Conservation (phyloP, 108 stramenopile species). For the Mediolabrus comicus region DNA sequence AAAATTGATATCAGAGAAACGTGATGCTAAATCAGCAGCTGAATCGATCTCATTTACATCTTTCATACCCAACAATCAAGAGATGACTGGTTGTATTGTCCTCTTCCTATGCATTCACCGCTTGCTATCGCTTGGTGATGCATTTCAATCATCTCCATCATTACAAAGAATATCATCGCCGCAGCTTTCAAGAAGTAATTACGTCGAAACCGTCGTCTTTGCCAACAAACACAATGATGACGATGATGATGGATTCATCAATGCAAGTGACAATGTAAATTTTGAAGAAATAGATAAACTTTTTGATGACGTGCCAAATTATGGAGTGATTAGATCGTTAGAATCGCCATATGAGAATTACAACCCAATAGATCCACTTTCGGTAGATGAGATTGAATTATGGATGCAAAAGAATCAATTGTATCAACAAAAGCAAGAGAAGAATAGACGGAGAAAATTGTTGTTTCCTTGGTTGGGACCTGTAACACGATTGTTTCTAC, state of each 20-base stretch:
- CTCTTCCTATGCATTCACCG: neutral
- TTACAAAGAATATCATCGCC: neutral
- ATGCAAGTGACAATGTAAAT: slow-evolving; percentile 15
- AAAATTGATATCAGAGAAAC: slow-evolving; percentile 48
- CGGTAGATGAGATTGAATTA: slow-evolving; percentile 27
- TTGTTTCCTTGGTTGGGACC: slow-evolving; percentile 39
- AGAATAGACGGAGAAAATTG: neutral
- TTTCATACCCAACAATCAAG: slow-evolving; percentile 80
- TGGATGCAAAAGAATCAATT: slow-evolving; percentile 15
- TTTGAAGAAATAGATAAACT: slow-evolving; percentile 31
- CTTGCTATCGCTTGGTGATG: neutral
- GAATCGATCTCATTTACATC: slow-evolving; percentile 57
- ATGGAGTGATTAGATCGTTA: slow-evolving; percentile 27
- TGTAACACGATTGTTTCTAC: slow-evolving; percentile 18
- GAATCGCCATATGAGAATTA: slow-evolving; percentile 16
- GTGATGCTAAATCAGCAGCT: slow-evolving; percentile 50
- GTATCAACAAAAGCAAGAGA: slow-evolving; percentile 10
- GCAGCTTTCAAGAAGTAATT: neutral
- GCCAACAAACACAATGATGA: neutral
- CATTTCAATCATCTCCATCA: neutral
- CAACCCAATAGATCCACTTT: slow-evolving; percentile 10
- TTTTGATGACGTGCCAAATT: slow-evolving; percentile 25
- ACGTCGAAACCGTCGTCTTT: neutral
- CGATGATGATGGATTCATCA: slow-evolving; percentile 8
- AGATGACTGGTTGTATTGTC: too few species aligned